Evolutionary conservation across 2,329 filamentous ascomycete species (phyloP).

Genomic region (Aspergillus novofumigatus): DNA sequence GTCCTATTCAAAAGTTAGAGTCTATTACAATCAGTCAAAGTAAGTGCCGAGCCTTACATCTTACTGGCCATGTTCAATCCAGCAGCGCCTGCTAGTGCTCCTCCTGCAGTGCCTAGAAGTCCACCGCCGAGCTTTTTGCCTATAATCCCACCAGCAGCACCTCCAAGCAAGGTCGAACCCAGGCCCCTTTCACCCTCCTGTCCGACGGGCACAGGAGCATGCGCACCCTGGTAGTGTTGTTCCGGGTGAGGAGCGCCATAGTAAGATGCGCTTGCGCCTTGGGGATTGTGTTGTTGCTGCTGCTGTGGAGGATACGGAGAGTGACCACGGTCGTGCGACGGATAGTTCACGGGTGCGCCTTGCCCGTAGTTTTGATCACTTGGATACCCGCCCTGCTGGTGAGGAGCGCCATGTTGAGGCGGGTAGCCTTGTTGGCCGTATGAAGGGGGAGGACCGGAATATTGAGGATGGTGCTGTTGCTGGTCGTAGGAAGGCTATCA

Average conservation of each 20-base stretch:
- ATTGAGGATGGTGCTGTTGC: constrained; percentile 15
- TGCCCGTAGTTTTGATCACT: constrained; percentile 19
- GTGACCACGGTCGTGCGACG: constrained; percentile 22
- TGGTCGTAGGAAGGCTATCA: constrained; percentile 13
- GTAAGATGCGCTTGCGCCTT: constrained; percentile 30
- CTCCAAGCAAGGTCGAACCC: constrained; percentile 35
- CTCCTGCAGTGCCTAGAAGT: constrained; percentile 29
- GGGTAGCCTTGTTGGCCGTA: constrained; percentile 18
- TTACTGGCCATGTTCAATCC: constrained; percentile 29
- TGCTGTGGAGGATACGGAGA: constrained; percentile 25
- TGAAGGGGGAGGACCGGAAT: constrained; percentile 14
- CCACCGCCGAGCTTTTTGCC: constrained; percentile 35
- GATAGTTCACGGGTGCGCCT: constrained; percentile 16
- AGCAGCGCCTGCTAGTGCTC: constrained; percentile 30
- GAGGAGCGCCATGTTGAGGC: constrained; percentile 7
- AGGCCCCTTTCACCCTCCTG: constrained; percentile 33
- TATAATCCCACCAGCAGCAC: constrained; percentile 33
- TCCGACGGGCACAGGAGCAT: constrained; percentile 14
- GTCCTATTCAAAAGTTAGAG: constrained; percentile 13
- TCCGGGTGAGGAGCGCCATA: constrained; percentile 22
- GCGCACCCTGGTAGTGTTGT: constrained; percentile 16
- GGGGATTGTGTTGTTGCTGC: constrained; percentile 18
- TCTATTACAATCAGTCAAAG: neutral
- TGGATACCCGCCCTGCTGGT: constrained; percentile 15
- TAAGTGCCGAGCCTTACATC: constrained; percentile 20